These are phyloP conservation scores for Nigrospora osmanthi DNA, from an alignment of 2,329 filamentous ascomycete species.

Conservation along the genomic window DNA sequence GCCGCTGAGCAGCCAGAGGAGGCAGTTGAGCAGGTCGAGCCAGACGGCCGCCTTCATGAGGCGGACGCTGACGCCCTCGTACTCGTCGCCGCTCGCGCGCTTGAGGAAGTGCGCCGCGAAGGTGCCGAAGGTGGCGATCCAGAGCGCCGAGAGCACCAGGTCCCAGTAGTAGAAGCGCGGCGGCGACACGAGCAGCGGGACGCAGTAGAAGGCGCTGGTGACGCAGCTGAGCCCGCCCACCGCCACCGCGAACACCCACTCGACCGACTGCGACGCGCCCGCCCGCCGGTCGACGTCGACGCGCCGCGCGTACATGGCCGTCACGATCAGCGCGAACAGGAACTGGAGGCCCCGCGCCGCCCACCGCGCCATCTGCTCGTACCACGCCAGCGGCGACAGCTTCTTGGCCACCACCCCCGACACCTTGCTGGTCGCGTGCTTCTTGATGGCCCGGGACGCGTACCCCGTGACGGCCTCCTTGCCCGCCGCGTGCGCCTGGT, in stretches of 20 bases:
- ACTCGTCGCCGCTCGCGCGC: conserved; percentile 42
- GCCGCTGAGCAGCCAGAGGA: conserved; percentile 53
- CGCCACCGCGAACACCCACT: conserved; percentile 59
- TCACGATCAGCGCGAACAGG: conserved; percentile 59
- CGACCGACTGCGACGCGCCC: conserved; percentile 34
- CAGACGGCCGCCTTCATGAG: conserved; percentile 66
- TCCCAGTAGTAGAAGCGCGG: conserved; percentile 36
- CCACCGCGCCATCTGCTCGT: too few species aligned
- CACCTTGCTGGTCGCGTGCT: too few species aligned
- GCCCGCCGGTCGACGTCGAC: conserved; percentile 35
- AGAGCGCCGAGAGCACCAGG: conserved; percentile 35
- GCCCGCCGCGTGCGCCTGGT: too few species aligned
- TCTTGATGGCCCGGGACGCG: too few species aligned
- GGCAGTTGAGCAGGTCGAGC: conserved; percentile 60
- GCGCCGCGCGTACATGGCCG: conserved; percentile 60
- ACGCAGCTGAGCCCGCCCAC: conserved; percentile 46
- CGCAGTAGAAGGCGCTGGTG: conserved; percentile 35
- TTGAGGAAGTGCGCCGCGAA: conserved; percentile 65
- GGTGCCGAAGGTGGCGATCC: conserved; percentile 63
- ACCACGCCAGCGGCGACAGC: too few species aligned
- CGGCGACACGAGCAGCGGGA: conserved; percentile 18
- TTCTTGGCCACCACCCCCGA: too few species aligned
- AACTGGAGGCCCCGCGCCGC: conserved; percentile 59
- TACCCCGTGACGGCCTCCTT: too few species aligned
- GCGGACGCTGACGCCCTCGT: conserved; percentile 32